Percentiles rank a stretch among this genome's conserved stretches.
Evolutionary conservation across 2,329 filamentous ascomycete genomes (phyloP).

Genomic region (Aspergillus aculeatinus): DNA sequence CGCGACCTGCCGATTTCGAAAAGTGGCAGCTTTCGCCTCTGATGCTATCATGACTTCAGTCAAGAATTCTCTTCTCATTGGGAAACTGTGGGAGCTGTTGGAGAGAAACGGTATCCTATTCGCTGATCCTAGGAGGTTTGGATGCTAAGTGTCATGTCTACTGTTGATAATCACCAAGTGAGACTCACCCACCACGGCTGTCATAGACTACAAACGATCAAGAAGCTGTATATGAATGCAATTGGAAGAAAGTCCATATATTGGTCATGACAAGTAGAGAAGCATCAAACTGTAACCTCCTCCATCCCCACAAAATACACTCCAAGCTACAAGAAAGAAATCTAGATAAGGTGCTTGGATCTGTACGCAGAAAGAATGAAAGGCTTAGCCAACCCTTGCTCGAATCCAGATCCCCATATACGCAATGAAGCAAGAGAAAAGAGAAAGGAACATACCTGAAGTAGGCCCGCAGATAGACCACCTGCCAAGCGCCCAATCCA

Average conservation of each 20-base stretch:
- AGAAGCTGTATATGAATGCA: constrained; percentile 18
- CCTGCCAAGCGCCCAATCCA: constrained; percentile 91
- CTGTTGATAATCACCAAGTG: too few relatives aligned
- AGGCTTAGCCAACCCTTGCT: neutral
- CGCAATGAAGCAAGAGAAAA: neutral
- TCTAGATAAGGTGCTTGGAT: constrained; percentile 68
- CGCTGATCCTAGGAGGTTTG: neutral
- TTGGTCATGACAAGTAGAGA: constrained; percentile 21
- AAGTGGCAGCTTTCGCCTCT: neutral
- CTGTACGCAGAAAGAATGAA: constrained; percentile 36
- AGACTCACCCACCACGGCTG: neutral
- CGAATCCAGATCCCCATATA: neutral
- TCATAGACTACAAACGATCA: constrained; percentile 18
- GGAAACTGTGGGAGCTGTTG: neutral
- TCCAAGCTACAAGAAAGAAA: constrained; percentile 1
- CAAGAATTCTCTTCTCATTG: neutral
- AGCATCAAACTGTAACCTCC: constrained; percentile 14
- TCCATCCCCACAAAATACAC: constrained; percentile 12
- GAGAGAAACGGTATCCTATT: neutral
- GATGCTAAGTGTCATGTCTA: neutral
- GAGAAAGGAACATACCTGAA: constrained; percentile 64
- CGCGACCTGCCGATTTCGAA: constrained; percentile 14
- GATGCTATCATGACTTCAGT: constrained; percentile 2
- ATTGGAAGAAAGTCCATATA: constrained; percentile 21
- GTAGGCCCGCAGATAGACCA: constrained; percentile 95